Evolutionary conservation across 1,139 yeast species (phyloP).

Genomic region (Chernovozyma aurita): DNA sequence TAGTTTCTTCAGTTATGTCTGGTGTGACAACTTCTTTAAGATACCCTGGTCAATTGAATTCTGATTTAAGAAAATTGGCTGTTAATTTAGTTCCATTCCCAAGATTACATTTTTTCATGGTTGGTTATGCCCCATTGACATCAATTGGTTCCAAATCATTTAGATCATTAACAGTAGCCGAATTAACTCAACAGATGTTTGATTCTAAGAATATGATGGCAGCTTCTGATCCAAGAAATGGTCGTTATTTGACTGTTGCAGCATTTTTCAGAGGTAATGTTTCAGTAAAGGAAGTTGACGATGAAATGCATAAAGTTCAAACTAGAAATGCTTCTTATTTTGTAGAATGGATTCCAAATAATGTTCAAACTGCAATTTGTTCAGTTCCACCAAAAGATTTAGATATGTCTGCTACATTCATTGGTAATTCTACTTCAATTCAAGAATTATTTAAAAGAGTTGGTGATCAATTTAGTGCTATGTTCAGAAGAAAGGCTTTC

Average conservation of each 20-base stretch:
- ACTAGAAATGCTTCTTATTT: slow-evolving; percentile 75
- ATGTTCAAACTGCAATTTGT: slow-evolving; percentile 91
- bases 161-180: slow-evolving; percentile 83
- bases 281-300: slow-evolving; percentile 88
- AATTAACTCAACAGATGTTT: slow-evolving; percentile 88
- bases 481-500: slow-evolving; percentile 93
- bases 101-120: slow-evolving; percentile 91
- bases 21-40: slow-evolving; percentile 88
- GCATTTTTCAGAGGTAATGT: slow-evolving; percentile 93
- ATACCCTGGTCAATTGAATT: slow-evolving; percentile 91
- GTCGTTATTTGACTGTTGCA: slow-evolving; percentile 90
- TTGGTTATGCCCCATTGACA: slow-evolving; percentile 88
- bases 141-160: slow-evolving; percentile 76
- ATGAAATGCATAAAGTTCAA: slow-evolving; percentile 84
- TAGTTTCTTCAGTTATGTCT: slow-evolving; percentile 88
- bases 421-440: slow-evolving; percentile 89
- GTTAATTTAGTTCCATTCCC: slow-evolving; percentile 94
- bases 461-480: slow-evolving; percentile 84
- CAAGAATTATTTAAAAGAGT: slow-evolving; percentile 88
- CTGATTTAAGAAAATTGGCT: slow-evolving; percentile 86
- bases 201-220: slow-evolving; percentile 95
- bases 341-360: slow-evolving; percentile 97
- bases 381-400: slow-evolving; percentile 83
- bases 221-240: slow-evolving; percentile 85
- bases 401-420: slow-evolving; percentile 87